Conservation (phyloP, 2,329 filamentous ascomycete genomes). For the Arthrobotrys pseudoclavata region DNA sequence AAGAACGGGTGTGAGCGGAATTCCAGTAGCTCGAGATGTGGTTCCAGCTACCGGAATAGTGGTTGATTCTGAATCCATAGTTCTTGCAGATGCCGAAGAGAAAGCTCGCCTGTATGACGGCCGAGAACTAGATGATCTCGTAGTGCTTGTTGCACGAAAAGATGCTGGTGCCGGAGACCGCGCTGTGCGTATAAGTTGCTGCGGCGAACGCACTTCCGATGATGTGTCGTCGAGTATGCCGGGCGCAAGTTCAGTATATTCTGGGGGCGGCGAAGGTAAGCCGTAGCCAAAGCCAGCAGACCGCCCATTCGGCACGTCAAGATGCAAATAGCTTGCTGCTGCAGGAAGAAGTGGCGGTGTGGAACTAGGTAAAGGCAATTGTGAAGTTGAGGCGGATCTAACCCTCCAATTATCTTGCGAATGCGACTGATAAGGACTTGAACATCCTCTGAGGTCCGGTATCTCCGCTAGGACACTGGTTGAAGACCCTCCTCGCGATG, state of each 20-base stretch:
- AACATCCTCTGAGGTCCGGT: conserved; percentile 1
- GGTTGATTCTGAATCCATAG: neutral
- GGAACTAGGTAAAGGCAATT: conserved; percentile 37
- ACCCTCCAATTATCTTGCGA: conserved; percentile 25
- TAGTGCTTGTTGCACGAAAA: conserved; percentile 11
- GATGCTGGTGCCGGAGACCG: conserved; percentile 15
- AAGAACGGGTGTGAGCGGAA: conserved; percentile 28
- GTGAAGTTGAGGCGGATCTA: conserved; percentile 42
- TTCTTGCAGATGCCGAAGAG: conserved; percentile 34
- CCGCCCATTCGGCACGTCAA: conserved; percentile 21
- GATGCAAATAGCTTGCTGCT: conserved; percentile 22
- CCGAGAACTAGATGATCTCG: conserved; percentile 48
- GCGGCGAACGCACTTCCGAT: conserved; percentile 29
- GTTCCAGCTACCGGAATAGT: neutral
- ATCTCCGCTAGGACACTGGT: neutral
- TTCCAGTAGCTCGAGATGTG: neutral
- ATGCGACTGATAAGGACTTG: conserved; percentile 15
- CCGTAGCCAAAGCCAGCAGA: conserved; percentile 16
- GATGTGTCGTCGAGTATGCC: conserved; percentile 26
- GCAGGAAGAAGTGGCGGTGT: conserved; percentile 40
- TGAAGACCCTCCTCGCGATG: conserved; percentile 35
- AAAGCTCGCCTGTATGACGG: conserved; percentile 39
- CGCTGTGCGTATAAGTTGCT: conserved; percentile 33
- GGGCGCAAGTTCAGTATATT: conserved; percentile 55
- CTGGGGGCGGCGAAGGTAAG: conserved; percentile 53